Base-by-base conservation (phyloP, 768 basidiomycete species). In the Filobasidium floriforme region DNA sequence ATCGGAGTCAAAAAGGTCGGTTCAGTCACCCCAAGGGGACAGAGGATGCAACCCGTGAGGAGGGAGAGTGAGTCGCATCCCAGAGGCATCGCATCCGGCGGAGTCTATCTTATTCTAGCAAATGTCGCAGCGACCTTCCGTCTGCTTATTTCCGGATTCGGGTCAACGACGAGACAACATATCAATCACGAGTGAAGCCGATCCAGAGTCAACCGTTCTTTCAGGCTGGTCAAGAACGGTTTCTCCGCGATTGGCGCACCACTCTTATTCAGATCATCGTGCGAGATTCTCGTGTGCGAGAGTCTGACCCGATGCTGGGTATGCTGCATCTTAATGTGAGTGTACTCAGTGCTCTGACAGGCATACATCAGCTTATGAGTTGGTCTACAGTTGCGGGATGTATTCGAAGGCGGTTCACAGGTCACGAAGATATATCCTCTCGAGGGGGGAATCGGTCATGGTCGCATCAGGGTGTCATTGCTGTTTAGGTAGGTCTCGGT, bases 151-250 rank as follows among this genome's bases (percentile, higher is more conserved):
- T 59, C 49, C 44, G 59, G 4, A 49, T 61, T 9, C 59, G 65
- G n/a, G 52, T 66, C 59, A 66, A 66, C 28, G 65, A 66, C 26
- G 65, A 66, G 19, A 66, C 60, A 5, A 49, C 59, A 26, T 66
- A 60, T 32, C 59, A 66, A 28, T 60, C 65, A 28, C 43, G 65
- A 52, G 65, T 66, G 19, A 66, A 66, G 40, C 65, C 65, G 7
- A 66, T 66, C 18, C 59, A 57, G 19, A 60, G 57, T 7, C 59
- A 49, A 26, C 65, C 65, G 12, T 66, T 66, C 60, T 66, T 61
- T 26, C 59, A 66, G 19, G 59, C 65, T 15, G 59, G 59, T 9
- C 59, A 60, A 24, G 65, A 66, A 61, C 57, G 46, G 19, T 66
- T 66, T 49, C 52, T 66, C 51, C 44, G 65, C 22, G 46, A 66